These are phyloP conservation scores for Coix lacrymajobi DNA, from an alignment of 176 grass and related monocot genomes.

Conservation along the genomic window DNA sequence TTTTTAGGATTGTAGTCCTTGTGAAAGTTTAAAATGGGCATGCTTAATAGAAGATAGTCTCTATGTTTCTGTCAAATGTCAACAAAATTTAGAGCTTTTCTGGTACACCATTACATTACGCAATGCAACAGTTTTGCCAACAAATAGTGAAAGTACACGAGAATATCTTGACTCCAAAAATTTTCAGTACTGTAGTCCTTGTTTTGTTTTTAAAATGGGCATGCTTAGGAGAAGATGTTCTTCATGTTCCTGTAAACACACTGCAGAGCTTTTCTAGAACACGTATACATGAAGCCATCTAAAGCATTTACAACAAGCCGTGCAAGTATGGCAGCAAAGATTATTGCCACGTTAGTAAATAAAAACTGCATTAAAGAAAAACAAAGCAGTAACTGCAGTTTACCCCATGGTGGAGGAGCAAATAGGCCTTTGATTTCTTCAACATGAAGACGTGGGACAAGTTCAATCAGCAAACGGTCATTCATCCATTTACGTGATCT, in stretches of 20 bases:
- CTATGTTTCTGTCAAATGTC: not conserved
- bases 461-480: slow-evolving; percentile 80
- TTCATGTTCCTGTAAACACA: not conserved
- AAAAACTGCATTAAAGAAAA: not conserved
- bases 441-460: slow-evolving; percentile 75
- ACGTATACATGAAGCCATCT: not conserved
- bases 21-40: not conserved
- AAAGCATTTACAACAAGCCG: not conserved
- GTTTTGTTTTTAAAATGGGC: not conserved
- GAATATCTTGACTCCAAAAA: not conserved
- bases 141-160: not conserved
- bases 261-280: not conserved
- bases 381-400: not conserved
- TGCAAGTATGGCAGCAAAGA: not conserved
- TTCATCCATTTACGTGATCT: slow-evolving; percentile 85
- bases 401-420: slow-evolving; percentile 93
- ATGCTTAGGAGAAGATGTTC: not conserved
- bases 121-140: not conserved
- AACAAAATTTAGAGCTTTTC: not conserved
- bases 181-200: not conserved
- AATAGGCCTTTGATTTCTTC: slow-evolving; percentile 97
- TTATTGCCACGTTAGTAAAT: not conserved
- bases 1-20: not conserved
- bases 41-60: not conserved
- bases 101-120: not conserved